Base-by-base conservation (phyloP, 2,329 filamentous ascomycete species). In the Alternaria alternata region DNA sequence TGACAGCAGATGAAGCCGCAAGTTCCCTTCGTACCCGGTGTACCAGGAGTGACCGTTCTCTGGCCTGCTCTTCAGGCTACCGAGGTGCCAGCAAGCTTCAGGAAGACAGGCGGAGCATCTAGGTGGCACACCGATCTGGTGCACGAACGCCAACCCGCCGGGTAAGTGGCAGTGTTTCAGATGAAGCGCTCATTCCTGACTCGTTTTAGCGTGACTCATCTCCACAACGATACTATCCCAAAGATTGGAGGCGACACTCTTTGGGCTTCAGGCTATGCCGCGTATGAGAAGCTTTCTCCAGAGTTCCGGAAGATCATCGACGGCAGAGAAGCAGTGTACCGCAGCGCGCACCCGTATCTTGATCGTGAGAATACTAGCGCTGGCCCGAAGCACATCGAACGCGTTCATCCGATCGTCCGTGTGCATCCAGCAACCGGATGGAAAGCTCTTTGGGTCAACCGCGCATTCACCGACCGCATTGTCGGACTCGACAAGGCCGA, bases 391-490 rank as follows among this genome's bases (percentile, higher is more conserved):
- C 83, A 83, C 67, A 79, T 92, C n/a, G 89, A 91, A 76, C 84
- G 89, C 7, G 80, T 84, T 9, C 90, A 92, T 72, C 89, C 89
- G 0, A 75, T 92, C 9, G 89, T 92, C 2, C 84, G 90, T 3
- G 87, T 90, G 0, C 89, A 92, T 71, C 90, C 90, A 0, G 89
- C 87, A 0, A 92, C 90, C 0, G 90, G 89, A 0, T 92, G 90
- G 90, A 92, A 91, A 75, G 83, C 88, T 0, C 81, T 92, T 0
- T 92, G 85, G 82, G 90, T 92, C 0, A 92, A 92, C 73, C 84
- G 89, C 3, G 81, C 87, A 2, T 89, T 92, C 84, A 92, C 89
- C 0, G 83, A 84, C 6, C 82, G 85, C 0, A 92, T 92, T 48
- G 86, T 92, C 0, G 90, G 89, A 0, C 75, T 92, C 0, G 89